Base-by-base conservation (phyloP, 495 filamentous ascomycete genomes). In the Hapsidospora chrysogenum region DNA sequence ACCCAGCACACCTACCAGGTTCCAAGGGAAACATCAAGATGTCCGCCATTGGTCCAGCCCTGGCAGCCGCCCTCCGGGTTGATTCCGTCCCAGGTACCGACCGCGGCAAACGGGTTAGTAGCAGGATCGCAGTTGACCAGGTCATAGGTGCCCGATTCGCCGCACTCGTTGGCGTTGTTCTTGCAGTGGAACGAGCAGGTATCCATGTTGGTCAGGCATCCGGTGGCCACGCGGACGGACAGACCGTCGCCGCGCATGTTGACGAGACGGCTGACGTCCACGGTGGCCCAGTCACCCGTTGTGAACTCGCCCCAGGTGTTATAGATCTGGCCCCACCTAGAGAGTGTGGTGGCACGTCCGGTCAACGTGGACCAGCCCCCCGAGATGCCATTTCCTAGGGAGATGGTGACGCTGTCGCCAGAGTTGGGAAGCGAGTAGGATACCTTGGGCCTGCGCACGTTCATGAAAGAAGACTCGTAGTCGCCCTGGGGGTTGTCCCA, bases 251-350 rank as follows among this genome's bases (percentile, higher is more conserved):
- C 53, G 21, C 29, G 31, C 52, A 57, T 53, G 45, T 53, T 51
- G 36, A 50, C 39, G 34, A 48, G 31, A 29, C 48, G 41, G 31
- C 42, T 44, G 37, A 57, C 38, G 29, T 57, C 44, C 17, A 51
- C 42, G 15, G 39, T 43, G 39, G 44, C 50, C 9, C 16, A 29
- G 4, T 25, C 6, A 25, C 38, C 41, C 3, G 37, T 46, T 18
- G 46, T 54, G 41, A 44, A 43, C 41, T 57, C 53, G 17, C 42
- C 39, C 51, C 52, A 54, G 9, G 47, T 53, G 36, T 57, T 49
- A 37, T 31, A 27, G 29, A 54, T 31, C 30, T 44, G 43, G 17
- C 50, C 53, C 26, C 39, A 23, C 30, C 17, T 15, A 11, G 36
- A 27, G 19, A 43, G 25, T 10, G 13, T 29, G 9, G 41, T 43